phyloP scores from a whole-genome alignment of 2,329 filamentous ascomycete genomes.

The Penicillium sp. region DNA sequence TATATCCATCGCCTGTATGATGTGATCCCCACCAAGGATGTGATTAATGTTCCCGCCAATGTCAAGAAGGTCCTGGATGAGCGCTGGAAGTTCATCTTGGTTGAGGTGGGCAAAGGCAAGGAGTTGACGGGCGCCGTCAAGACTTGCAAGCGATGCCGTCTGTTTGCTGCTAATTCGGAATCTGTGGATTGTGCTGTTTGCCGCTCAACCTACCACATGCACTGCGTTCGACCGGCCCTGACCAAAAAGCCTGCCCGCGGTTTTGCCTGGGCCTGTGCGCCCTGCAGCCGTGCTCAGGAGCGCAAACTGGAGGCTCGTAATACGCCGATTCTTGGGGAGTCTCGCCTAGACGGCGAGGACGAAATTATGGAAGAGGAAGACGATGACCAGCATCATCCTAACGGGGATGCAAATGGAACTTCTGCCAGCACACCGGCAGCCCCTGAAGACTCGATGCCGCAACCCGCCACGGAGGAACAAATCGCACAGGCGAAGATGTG shows the following conservation, averaged over 20 bases:
- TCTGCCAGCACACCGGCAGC: slow-evolving; percentile 61
- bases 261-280: slow-evolving; percentile 96
- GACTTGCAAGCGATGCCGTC: slow-evolving; percentile 85
- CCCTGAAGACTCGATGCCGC: slow-evolving; percentile 53
- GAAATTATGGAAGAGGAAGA: slow-evolving; percentile 65
- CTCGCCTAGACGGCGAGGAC: slow-evolving; percentile 58
- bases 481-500: slow-evolving; percentile 90
- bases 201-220: slow-evolving; percentile 95
- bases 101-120: slow-evolving; percentile 90
- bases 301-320: slow-evolving; percentile 85
- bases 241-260: slow-evolving; percentile 95
- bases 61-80: slow-evolving; percentile 96
- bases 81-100: slow-evolving; percentile 92
- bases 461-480: slow-evolving; percentile 74
- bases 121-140: slow-evolving; percentile 95
- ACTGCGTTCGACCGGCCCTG: slow-evolving; percentile 86
- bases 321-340: slow-evolving; percentile 66
- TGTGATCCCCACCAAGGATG: slow-evolving; percentile 83
- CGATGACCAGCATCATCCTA: slow-evolving; percentile 70
- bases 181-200: slow-evolving; percentile 97
- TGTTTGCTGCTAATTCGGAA: slow-evolving; percentile 92
- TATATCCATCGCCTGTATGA: slow-evolving; percentile 99
- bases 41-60: slow-evolving; percentile 92
- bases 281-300: slow-evolving; percentile 94
- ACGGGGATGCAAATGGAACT: slow-evolving; percentile 54